These are phyloP conservation scores for Salvia miltiorrhiza DNA, from an alignment of 257 asterid genomes.

Conservation along the genomic window DNA sequence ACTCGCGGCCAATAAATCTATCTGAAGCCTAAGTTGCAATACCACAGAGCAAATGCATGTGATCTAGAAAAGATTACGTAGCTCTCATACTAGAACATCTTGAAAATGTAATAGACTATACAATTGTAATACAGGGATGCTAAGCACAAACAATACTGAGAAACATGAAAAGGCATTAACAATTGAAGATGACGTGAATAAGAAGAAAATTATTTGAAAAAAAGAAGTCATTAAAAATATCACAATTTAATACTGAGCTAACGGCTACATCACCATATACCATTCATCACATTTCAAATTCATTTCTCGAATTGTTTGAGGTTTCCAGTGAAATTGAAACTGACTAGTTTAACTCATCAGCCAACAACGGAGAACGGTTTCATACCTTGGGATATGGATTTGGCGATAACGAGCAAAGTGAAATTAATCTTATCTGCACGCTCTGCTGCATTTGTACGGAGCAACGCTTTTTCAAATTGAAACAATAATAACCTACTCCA, in stretches of 20 bases:
- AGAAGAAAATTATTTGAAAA: neutral
- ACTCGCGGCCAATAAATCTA: neutral
- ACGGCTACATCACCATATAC: neutral
- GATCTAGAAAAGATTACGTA: neutral
- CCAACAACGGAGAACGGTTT: neutral
- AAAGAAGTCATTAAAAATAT: neutral
- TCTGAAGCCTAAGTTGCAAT: neutral
- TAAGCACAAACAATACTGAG: neutral
- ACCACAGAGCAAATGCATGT: neutral
- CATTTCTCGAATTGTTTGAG: neutral
- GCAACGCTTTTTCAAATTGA: neutral
- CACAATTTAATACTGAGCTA: neutral
- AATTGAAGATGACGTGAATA: neutral
- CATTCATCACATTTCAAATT: neutral
- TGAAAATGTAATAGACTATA: no score
- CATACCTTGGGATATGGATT: conserved; percentile 15
- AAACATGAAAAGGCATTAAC: neutral
- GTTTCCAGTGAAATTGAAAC: neutral
- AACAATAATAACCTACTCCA: neutral
- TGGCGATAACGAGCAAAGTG: conserved; percentile 2
- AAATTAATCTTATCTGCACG: neutral
- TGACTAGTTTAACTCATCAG: neutral
- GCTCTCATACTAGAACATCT: no score
- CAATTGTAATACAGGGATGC: neutral
- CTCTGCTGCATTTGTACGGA: neutral